Evolutionary conservation across 2,329 filamentous ascomycete species (phyloP).

Genomic region (Fusarium sp.): DNA sequence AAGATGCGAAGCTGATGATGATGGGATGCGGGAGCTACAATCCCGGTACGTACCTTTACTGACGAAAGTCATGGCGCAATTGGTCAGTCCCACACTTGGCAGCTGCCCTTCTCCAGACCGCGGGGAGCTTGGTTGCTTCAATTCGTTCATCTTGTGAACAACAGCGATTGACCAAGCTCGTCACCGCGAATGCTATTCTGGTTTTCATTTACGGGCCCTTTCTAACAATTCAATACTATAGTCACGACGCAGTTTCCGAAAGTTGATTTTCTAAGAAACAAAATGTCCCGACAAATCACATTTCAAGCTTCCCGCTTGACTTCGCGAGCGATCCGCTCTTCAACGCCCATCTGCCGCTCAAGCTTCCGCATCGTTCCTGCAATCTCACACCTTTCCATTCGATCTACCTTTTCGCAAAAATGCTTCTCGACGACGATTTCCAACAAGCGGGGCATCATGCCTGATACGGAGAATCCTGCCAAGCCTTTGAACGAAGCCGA

Average conservation of each 20-base stretch:
- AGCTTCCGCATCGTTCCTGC: conserved; percentile 29
- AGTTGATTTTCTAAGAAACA: conserved; percentile 1
- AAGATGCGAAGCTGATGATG: conserved; percentile 31
- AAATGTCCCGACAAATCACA: conserved; percentile 48
- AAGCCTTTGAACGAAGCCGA: conserved; percentile 52
- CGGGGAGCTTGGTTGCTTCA: conserved; percentile 26
- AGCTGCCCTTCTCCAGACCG: conserved; percentile 16
- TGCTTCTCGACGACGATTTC: conserved; percentile 45
- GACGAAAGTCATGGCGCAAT: conserved; percentile 7
- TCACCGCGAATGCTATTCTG: neutral
- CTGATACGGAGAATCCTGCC: conserved; percentile 65
- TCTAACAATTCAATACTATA: neutral
- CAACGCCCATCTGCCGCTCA: conserved; percentile 34
- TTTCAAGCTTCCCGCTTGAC: conserved; percentile 51
- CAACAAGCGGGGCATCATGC: conserved; percentile 62
- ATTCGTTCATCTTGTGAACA: conserved; percentile 8
- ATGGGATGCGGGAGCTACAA: conserved; percentile 6
- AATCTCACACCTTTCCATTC: neutral
- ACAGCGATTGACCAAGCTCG: conserved; percentile 9
- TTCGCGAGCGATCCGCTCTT: conserved; percentile 45
- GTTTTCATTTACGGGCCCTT: neutral
- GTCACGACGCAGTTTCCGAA: neutral
- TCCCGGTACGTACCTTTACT: conserved; percentile 32
- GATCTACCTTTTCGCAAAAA: conserved; percentile 33
- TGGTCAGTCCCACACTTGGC: conserved; percentile 9